Base-by-base conservation (phyloP, 306 rosid genomes). In the Nissolia schottii region DNA sequence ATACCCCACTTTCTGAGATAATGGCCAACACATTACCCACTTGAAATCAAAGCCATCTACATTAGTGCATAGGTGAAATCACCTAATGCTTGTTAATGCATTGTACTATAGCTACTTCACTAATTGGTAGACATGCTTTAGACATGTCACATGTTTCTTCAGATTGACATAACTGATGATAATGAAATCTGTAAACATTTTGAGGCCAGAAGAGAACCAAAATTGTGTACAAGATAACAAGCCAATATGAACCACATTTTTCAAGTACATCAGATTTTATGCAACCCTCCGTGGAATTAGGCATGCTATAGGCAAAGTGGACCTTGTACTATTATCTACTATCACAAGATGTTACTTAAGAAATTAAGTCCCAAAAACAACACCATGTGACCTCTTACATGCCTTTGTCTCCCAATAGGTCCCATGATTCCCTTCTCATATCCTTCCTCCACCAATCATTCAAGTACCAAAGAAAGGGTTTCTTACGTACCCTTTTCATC, bases 301-400 rank as follows among this genome's bases (percentile, higher is more conserved):
- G n/a, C n/a, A n/a, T n/a, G n/a, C n/a, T n/a, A n/a, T n/a, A n/a
- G n/a, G n/a, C n/a, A n/a, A 74, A 59, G 73, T 16, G 3, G n/a
- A n/a, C n/a, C n/a, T n/a, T 1, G n/a, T 27, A 29, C 3, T 27
- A 29, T 5, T 15, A 69, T 4, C 15, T 45, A 35, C 37, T 28
- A 38, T 34, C 1, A 6, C 41, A 5, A 6, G 14, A 7, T 27
- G 34, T 38, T 48, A 15, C 34, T 34, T 45, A 6, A 24, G 7
- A 68, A 9, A 8, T 2, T 37, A 49, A 18, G 64, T 31, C 75
- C 63, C 58, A 40, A 41, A 55, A 67, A 81, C 82, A 76, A 67
- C 43, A 53, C 65, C 85, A 62, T 50, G 87, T 79, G 86, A 78
- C n/a, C 63, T 57, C 35, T 29, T 13, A 3, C 15, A 37, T 43